Conservation (phyloP, 1,139 yeast species). For the Suhomyces chickasaworum region DNA sequence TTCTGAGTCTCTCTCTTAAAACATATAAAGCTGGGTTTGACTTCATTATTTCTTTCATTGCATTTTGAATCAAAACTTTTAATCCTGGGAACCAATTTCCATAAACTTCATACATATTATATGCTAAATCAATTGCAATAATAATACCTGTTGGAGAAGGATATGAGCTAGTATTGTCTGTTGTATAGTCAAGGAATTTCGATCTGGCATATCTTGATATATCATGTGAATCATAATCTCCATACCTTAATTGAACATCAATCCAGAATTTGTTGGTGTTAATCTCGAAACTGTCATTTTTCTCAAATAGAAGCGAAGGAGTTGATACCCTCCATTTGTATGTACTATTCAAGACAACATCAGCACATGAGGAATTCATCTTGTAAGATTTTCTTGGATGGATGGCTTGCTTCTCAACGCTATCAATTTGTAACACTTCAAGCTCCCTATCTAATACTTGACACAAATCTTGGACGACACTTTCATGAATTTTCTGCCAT, state of each 20-base stretch:
- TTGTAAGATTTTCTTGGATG: constrained; percentile 97
- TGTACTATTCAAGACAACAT: constrained; percentile 73
- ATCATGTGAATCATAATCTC: constrained; percentile 97
- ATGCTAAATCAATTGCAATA: constrained; percentile 90
- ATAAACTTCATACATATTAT: constrained; percentile 93
- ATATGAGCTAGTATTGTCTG: constrained; percentile 80
- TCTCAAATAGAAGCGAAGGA: constrained; percentile 76
- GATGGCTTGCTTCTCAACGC: constrained; percentile 86
- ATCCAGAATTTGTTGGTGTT: constrained; percentile 84
- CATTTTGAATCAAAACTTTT: constrained; percentile 85
- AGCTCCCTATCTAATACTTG: constrained; percentile 89
- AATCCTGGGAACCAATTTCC: constrained; percentile 98
- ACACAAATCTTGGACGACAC: constrained; percentile 88
- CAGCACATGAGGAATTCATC: constrained; percentile 96
- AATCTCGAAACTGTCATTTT: constrained; percentile 52
- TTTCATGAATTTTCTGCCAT: constrained; percentile 99
- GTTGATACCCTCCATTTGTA: constrained; percentile 83
- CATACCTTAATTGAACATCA: constrained; percentile 92
- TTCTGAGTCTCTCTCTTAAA: constrained; percentile 87
- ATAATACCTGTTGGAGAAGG: constrained; percentile 94
- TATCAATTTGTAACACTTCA: constrained; percentile 79
- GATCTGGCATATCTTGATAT: constrained; percentile 93
- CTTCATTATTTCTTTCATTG: constrained; percentile 93
- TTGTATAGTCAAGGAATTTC: constrained; percentile 88
- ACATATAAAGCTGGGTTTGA: constrained; percentile 93